Evolutionary conservation across 352 stramenopile genomes (phyloP), one percentile per base, ranked within the genome.

Genomic region (Globisporangium yorkense): DNA sequence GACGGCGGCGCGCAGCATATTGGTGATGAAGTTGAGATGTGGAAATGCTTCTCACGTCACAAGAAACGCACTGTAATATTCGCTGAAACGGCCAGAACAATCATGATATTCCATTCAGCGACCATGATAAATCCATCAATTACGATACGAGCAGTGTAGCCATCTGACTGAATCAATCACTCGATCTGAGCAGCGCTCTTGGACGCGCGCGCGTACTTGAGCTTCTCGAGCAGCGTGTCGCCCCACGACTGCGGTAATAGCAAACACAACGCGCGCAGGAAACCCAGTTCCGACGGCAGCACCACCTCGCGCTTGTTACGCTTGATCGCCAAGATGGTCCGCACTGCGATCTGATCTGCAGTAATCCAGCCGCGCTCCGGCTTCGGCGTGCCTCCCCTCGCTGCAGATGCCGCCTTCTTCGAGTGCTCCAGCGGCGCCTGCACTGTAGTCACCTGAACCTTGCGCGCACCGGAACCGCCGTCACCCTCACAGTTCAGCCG

Each of bases 241-340:
- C 54, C 24, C 59, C 59, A 65, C 39, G 59, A 6, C n/a, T 62
- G 59, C 46, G 59, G 59, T 39, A 65, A 39, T 31, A 61, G n/a
- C 20, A 13, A 13, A 15, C 59, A 49, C 13, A 65, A 39, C 40
- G 31, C 21, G 41, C 31, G 40, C 29, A 65, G 45, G 37, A 61
- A 56, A 7, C 37, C 16, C 18, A 65, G 39, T 41, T 56, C 54
- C 8, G 27, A 18, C 0, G 59, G 59, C 8, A 65, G 54, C 46
- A 65, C 29, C 13, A 65, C 13, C 47, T 56, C 54, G 39, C 55
- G 54, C 47, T 57, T 65, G 54, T 57, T 51, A n/a, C 47, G 46
- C 46, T 65, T 65, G 54, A 65, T 49, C 13, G 59, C 59, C 5
- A 43, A 9, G 2, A 65, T 35, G 8, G 54, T 65, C 29, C 61